These are phyloP conservation scores for Cyclostephanos tholiformis DNA, from an alignment of 108 stramenopile genomes.

Conservation along the genomic window DNA sequence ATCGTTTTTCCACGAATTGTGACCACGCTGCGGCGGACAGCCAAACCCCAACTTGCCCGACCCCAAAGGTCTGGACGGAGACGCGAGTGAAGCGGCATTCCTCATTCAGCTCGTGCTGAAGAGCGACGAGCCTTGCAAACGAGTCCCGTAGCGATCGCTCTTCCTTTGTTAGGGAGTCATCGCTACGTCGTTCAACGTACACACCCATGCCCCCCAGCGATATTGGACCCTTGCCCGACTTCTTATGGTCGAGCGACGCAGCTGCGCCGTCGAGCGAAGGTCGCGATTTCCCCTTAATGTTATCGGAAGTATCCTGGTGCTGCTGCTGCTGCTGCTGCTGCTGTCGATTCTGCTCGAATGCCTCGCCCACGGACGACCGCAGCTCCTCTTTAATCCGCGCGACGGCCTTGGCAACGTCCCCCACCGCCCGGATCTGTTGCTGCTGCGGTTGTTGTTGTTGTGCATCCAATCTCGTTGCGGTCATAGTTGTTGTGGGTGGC, in stretches of 20 bases:
- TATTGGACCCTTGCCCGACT: constrained; percentile 18
- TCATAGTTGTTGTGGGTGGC: neutral
- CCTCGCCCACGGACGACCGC: constrained; percentile 38
- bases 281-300: constrained; percentile 19
- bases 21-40: constrained; percentile 47
- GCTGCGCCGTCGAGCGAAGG: neutral
- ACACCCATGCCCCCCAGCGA: constrained; percentile 29
- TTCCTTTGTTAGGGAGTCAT: constrained; percentile 36
- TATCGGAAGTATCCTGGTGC: neutral
- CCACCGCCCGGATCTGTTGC: constrained; percentile 1
- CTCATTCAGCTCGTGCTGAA: constrained; percentile 47
- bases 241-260: neutral
- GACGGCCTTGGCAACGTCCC: constrained; percentile 38
- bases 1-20: constrained; percentile 40
- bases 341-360: constrained; percentile 33
- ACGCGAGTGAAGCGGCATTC: constrained; percentile 37
- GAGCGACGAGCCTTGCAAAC: constrained; percentile 35
- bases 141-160: constrained; percentile 32
- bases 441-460: constrained; percentile 2
- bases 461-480: constrained; percentile 20
- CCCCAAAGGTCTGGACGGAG: constrained; percentile 38
- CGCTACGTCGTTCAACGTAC: constrained; percentile 25
- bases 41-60: constrained; percentile 37
- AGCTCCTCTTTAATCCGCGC: constrained; percentile 45
- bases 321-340: neutral